Base-by-base conservation (phyloP, 192 early-diverging fungal genomes). In the Cladochytrium replicatum region DNA sequence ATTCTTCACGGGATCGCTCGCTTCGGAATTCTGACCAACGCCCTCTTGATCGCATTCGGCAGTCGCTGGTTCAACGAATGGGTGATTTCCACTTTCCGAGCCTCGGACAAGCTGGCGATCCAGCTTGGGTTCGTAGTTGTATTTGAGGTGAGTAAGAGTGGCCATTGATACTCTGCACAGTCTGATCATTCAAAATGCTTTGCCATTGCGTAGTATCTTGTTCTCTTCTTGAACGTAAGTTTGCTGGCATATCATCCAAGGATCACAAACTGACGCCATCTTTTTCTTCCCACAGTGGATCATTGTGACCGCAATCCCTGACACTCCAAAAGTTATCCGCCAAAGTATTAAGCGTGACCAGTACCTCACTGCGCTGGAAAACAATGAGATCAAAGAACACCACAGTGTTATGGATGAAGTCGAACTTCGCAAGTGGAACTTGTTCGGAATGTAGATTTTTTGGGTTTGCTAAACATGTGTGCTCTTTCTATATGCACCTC, bases 11-110 rank as follows among this genome's bases (percentile, higher is more conserved):
- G n/a, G n/a, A n/a, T n/a, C n/a, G 41, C 55, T 4, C 17, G 11
- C 15, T 4, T 60, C 15, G 43, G 41, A 3, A 57, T 63, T 2
- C 41, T 63, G 7, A 30, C 55, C 6, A 70, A 70, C 48, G 68
- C 60, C 9, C 50, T 47, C 28, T 57, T 60, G 21, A 63, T 70
- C 29, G 68, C 63, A 0, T 66, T 70, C 41, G 49, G 56, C 5
- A 47, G 41, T 3, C 17, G 29, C 7, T 67, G 48, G 32, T 67
- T 67, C 22, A n/a, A 54, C 7, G 21, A n/a, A 17, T 45, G 0
- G 15, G 7, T 34, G 22, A 15, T 7, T 24, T 0, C 32, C 13
- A 8, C 4, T 17, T 6, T 46, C 45, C 17, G 13, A 13, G n/a
- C 19, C 19, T 22, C 4, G 29, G 60, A 32, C 23, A 48, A 48